A percentile compares a stretch with the other conserved stretches of the same genome.
Conservation (phyloP, 2,329 filamentous ascomycete genomes). For the Pochonia chlamydosporia region DNA sequence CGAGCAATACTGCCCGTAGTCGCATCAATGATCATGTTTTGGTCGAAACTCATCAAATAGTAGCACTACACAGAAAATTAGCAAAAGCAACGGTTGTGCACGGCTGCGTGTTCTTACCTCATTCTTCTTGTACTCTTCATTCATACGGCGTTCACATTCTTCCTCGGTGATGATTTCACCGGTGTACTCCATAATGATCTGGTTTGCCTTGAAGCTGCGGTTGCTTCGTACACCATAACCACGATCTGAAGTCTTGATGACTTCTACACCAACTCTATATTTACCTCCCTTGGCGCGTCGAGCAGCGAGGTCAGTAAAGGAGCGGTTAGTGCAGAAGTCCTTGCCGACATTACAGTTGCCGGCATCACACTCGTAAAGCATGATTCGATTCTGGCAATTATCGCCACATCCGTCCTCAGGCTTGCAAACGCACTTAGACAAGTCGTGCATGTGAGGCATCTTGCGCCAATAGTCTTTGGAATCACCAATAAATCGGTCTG, state of each 20-base stretch:
- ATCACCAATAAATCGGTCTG: conserved; percentile 87
- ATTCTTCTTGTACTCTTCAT: conserved; percentile 87
- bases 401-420: conserved; percentile 79
- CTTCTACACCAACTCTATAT: conserved; percentile 90
- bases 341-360: conserved; percentile 78
- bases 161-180: conserved; percentile 95
- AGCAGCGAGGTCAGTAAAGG: conserved; percentile 73
- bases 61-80: conserved; percentile 61
- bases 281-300: conserved; percentile 74
- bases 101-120: conserved; percentile 52
- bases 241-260: conserved; percentile 82
- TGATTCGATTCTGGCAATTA: conserved; percentile 87
- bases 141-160: conserved; percentile 92
- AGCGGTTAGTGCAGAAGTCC: conserved; percentile 76
- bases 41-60: conserved; percentile 97
- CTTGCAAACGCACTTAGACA: conserved; percentile 72
- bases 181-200: conserved; percentile 98
- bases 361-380: conserved; percentile 94
- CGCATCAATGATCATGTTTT: conserved; percentile 97
- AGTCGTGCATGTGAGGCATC: conserved; percentile 64
- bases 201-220: conserved; percentile 76
- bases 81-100: neutral
- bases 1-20: conserved; percentile 93
- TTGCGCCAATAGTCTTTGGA: conserved; percentile 77
- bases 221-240: conserved; percentile 91